Evolutionary conservation across 208 protist species (phyloP).

Genomic region (Phytomonas serpens): DNA sequence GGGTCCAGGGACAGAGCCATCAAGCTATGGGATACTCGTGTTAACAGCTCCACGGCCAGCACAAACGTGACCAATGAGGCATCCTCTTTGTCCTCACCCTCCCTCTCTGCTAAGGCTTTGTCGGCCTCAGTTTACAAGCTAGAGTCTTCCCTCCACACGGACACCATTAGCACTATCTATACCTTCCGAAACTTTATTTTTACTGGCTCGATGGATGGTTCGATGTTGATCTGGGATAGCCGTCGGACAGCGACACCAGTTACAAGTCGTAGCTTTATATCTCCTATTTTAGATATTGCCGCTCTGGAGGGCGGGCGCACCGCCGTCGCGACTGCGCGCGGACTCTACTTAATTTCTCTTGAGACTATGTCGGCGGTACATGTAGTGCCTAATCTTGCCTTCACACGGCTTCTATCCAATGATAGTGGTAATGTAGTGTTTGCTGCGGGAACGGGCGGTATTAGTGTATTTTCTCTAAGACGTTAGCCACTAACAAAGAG

Average conservation of each 20-base stretch:
- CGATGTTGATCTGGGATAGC: conserved; percentile 57
- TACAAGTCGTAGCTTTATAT: conserved; percentile 23
- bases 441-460: conserved; percentile 1
- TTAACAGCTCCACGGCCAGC: conserved; percentile 1
- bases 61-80: conserved; percentile 1
- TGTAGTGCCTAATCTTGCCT: conserved; percentile 9
- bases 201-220: conserved; percentile 57
- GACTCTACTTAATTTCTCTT: conserved; percentile 40
- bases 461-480: background rate
- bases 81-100: conserved; percentile 15
- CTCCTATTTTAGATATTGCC: conserved; percentile 43
- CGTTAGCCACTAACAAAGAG: conserved; percentile 6
- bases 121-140: conserved; percentile 13
- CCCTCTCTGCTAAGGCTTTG: conserved; percentile 15
- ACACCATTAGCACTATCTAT: conserved; percentile 61
- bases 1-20: conserved; percentile 56
- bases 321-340: conserved; percentile 49
- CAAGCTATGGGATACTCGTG: conserved; percentile 72
- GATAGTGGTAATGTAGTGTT: conserved; percentile 21
- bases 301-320: conserved; percentile 13
- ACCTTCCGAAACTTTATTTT: conserved; percentile 41
- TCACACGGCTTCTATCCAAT: conserved; percentile 20
- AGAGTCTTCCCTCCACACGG: conserved; percentile 22
- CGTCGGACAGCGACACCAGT: conserved; percentile 40
- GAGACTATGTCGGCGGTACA: conserved; percentile 24